Conservation (phyloP, 331 rosid species). For the Malus hybrid region DNA sequence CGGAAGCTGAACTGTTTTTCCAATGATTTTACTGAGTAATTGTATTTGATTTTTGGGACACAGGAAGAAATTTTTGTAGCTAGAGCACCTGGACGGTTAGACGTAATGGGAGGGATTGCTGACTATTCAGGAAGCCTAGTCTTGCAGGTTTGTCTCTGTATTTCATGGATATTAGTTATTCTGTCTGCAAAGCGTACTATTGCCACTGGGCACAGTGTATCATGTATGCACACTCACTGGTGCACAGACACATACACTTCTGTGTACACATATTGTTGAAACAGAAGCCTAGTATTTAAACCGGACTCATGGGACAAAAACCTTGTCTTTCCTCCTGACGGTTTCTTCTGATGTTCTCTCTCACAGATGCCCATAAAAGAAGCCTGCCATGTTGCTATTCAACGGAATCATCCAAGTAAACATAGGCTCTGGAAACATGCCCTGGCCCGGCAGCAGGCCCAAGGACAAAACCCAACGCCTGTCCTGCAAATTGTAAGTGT, state of each 20-base stretch:
- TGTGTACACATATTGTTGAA: no score
- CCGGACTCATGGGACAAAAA: no score
- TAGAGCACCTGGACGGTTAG: slow-evolving; percentile 97
- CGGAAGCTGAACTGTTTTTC: not conserved
- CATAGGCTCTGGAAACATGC: slow-evolving; percentile 94
- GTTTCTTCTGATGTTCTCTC: not conserved
- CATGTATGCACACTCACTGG: not conserved
- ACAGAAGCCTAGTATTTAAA: no score
- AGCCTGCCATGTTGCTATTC: slow-evolving; percentile 94
- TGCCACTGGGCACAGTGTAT: not conserved
- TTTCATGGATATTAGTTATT: not conserved
- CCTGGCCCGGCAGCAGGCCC: slow-evolving; percentile 64
- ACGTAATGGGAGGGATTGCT: slow-evolving; percentile 98
- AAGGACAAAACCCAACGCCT: slow-evolving; percentile 55
- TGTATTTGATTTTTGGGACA: not conserved
- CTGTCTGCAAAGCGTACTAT: not conserved
- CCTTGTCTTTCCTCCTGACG: not conserved
- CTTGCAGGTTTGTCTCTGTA: slow-evolving; percentile 56
- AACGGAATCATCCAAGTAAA: slow-evolving; percentile 70
- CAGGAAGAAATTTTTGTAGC: slow-evolving; percentile 90
- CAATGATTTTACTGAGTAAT: not conserved
- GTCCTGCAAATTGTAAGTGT: slow-evolving; percentile 83
- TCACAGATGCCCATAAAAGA: slow-evolving; percentile 92
- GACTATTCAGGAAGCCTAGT: slow-evolving; percentile 99
- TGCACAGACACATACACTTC: no score